Evolutionary conservation across 768 basidiomycete species (phyloP), one percentile per base, ranked within the genome.

Genomic region (Leccinum truebloodii): DNA sequence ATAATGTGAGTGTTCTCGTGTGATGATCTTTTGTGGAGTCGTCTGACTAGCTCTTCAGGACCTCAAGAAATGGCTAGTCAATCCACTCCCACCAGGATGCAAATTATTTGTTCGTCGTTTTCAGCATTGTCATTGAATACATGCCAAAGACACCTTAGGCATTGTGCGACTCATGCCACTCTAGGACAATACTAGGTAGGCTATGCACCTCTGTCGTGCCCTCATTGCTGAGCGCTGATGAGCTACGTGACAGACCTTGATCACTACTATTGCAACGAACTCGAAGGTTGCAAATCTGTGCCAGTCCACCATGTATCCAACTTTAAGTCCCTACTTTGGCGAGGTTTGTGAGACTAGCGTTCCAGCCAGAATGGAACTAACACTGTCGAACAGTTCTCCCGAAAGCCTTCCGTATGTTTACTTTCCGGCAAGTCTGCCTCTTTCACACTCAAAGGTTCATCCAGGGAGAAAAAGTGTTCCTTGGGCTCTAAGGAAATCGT

Each of bases 1-100:
- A 75, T 52, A 71, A 69, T 55, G 75, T 70, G 39, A 58, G 35
- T 39, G 14, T 39, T 34, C 12, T 16, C 16, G 16, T n/a, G 1
- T 20, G 73, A 68, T 71, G 74, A 4, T 67, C 78, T 10, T 77
- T 78, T 55, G 76, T 77, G 62, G 73, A 76, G 0, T 78, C 5
- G 12, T 13, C 46, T 63, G 35, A 60, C 46, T 6, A 34, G 18
- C 10, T 16, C 34, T 14, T 50, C 34, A 73, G 71, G 64, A 59
- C 18, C 64, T 73, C 4, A 73, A 60, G 54, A 61, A 61, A 52
- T 61, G 60, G 59, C 57, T 73, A 14, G 63, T 73, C 13, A n/a
- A 65, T 6, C 67, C 69, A 41, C 67, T 73, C 30, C 71, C 71
- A n/a, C 30, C 0, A n/a, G 73, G 69, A 3, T 67, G 69, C 56